phyloP scores from a whole-genome alignment of 805 yeast species.

The Schizosaccharomyces japonicus region DNA sequence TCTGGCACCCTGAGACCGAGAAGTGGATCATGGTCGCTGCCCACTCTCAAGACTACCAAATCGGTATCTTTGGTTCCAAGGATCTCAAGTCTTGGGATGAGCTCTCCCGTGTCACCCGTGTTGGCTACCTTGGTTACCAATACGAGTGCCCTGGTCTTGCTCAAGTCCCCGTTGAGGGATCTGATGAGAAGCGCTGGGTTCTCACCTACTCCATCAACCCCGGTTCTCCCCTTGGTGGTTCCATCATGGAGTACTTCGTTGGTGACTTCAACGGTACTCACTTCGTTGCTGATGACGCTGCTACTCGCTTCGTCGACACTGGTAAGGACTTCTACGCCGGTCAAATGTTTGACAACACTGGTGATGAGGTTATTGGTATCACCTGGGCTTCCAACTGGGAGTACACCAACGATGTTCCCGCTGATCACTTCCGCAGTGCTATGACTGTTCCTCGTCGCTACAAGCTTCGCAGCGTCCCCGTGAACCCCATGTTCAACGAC shows the following conservation, averaged over 20 bases:
- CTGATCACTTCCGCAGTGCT: conserved; percentile 18
- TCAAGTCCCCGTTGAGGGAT: conserved; percentile 14
- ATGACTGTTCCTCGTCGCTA: conserved; percentile 11
- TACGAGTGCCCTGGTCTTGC: conserved; percentile 23
- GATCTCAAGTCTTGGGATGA: conserved; percentile 4
- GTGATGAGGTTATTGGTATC: conserved; percentile 16
- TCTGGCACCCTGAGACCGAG: conserved; percentile 4
- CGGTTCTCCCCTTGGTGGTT: conserved; percentile 22
- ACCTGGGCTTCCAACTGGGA: conserved; percentile 26
- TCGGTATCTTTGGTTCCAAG: conserved; percentile 4
- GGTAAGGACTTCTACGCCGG: conserved; percentile 16
- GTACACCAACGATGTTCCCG: conserved; percentile 19
- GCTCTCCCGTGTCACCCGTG: conserved; percentile 4
- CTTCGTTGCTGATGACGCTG: conserved; percentile 17
- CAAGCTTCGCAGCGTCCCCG: neutral
- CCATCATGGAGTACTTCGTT: conserved; percentile 20
- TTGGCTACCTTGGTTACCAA: conserved; percentile 16
- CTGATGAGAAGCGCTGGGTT: conserved; percentile 16
- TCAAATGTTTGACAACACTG: conserved; percentile 17
- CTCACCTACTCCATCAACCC: conserved; percentile 21
- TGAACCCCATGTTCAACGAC: neutral
- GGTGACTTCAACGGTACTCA: conserved; percentile 21
- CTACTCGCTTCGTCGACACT: conserved; percentile 10
- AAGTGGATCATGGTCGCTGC: conserved; percentile 7
- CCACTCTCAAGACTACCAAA: conserved; percentile 3